These are phyloP conservation scores for Scytalidium sp. DNA, from an alignment of 2,329 filamentous ascomycete species.

Conservation along the genomic window DNA sequence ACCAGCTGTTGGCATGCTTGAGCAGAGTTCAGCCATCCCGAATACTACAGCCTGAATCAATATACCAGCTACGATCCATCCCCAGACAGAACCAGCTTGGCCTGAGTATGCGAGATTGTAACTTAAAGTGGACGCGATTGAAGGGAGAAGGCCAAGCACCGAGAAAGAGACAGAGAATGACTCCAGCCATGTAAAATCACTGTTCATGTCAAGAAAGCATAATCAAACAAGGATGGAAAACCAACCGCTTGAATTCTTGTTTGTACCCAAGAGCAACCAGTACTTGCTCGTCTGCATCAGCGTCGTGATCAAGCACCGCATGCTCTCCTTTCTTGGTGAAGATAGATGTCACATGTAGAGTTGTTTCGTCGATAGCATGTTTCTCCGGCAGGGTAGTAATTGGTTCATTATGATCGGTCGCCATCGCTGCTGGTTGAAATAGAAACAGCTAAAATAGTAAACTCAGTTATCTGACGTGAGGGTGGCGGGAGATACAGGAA, in stretches of 20 bases:
- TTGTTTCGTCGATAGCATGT: conserved; percentile 7
- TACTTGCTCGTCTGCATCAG: conserved; percentile 13
- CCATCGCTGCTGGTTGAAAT: too few species aligned
- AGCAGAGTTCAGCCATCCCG: conserved; percentile 60
- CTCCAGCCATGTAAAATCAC: conserved; percentile 24
- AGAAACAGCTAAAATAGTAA: too few species aligned
- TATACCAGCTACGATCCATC: conserved; percentile 62
- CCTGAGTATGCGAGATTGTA: conserved; percentile 33
- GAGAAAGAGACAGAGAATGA: conserved; percentile 34
- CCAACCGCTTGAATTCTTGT: conserved; percentile 25
- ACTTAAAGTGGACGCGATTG: conserved; percentile 32
- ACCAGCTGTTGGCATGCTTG: conserved; percentile 60
- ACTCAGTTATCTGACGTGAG: too few species aligned
- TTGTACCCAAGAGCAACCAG: conserved; percentile 22
- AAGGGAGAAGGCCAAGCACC: conserved; percentile 33
- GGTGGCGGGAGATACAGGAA: too few species aligned
- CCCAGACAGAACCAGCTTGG: conserved; percentile 47
- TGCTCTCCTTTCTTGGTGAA: conserved; percentile 7
- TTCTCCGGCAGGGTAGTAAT: neutral
- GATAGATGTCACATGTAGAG: conserved; percentile 6
- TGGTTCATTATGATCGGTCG: neutral
- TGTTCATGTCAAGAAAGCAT: conserved; percentile 15
- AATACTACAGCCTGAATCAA: conserved; percentile 62
- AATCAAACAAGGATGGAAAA: conserved; percentile 3
- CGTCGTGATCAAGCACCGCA: conserved; percentile 7